Base-by-base conservation (phyloP, 306 rosid species). In the Citrullus amarus region DNA sequence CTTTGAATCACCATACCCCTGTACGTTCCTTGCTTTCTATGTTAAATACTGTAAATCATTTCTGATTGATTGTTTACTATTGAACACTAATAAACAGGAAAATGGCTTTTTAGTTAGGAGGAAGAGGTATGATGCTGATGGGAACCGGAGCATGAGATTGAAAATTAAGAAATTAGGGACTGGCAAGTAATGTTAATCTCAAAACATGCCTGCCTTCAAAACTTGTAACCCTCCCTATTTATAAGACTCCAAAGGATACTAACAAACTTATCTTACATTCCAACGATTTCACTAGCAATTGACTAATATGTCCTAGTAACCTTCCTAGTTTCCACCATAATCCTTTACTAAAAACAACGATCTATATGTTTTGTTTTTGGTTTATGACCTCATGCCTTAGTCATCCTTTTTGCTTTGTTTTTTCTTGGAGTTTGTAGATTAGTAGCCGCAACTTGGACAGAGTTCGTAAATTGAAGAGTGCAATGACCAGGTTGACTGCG, bases 401-500 rank as follows among this genome's bases (percentile, higher is more conserved):
- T n/a, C 6, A 5, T 56, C 3, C 38, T 18, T 41, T 57, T 76
- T 76, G 50, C 25, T 76, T 55, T 17, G 72, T 63, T 66, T 79
- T 74, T 66, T 79, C 65, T 75, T 78, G 43, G 53, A 17, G 44
- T 80, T 73, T 80, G 82, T 89, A 94, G 98, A 90, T 94, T 84
- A 88, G 96, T 77, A 92, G 96, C 82, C 96, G 98, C 82, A 94
- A 94, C 87, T 87, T 94, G 95, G 97, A 94, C 85, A 88, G 95
- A 82, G 98, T 94, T 81, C 97, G 97, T 84, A 94, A 92, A 84
- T 59, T 92, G 86, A 94, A 94, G 86, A 90, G 98, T 88, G 95
- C 95, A 75, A 95, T 95, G 97, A 95, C 98, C 18, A 91, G 98
- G 91, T 81, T 95, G 92, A 95, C 96, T 66, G 98, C 95, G 61